A percentile compares a stretch with the other conserved stretches of the same genome.
Conservation (phyloP, 345 rosid genomes). For the Syzygium grande region DNA sequence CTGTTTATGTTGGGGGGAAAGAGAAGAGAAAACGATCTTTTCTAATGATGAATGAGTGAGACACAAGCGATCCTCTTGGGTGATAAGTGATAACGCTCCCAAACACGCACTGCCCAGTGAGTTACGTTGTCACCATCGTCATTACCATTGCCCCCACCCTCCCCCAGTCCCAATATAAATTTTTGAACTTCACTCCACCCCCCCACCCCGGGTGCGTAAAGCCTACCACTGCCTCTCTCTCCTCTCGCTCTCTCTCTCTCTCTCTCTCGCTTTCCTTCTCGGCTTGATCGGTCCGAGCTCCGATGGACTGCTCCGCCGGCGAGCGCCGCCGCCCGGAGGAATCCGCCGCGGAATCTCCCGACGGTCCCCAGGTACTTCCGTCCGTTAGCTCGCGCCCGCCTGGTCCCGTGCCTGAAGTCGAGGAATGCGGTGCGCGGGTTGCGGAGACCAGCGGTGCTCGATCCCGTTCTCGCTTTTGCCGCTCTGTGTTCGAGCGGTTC, state of each 20-base stretch:
- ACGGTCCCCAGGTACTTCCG: background rate
- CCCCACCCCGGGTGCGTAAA: background rate
- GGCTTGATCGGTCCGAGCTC: background rate
- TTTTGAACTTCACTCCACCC: background rate
- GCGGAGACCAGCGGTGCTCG: background rate
- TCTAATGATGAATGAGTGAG: background rate
- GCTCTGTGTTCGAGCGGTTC: background rate
- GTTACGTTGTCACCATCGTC: background rate
- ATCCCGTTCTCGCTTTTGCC: background rate
- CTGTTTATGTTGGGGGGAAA: no score
- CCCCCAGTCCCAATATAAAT: background rate
- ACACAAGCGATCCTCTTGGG: background rate
- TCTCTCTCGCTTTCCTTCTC: background rate
- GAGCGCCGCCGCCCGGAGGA: background rate
- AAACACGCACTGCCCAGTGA: background rate
- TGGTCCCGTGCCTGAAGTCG: background rate
- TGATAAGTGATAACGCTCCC: background rate
- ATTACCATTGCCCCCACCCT: background rate
- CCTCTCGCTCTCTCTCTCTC: background rate
- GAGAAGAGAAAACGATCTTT: background rate
- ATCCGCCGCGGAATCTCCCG: background rate
- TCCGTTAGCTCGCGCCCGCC: background rate
- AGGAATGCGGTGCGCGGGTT: background rate
- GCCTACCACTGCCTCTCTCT: background rate
- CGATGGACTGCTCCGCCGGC: background rate